These are phyloP conservation scores for Phytophthora pisi DNA, from an alignment of 352 stramenopile genomes.

Conservation along the genomic window DNA sequence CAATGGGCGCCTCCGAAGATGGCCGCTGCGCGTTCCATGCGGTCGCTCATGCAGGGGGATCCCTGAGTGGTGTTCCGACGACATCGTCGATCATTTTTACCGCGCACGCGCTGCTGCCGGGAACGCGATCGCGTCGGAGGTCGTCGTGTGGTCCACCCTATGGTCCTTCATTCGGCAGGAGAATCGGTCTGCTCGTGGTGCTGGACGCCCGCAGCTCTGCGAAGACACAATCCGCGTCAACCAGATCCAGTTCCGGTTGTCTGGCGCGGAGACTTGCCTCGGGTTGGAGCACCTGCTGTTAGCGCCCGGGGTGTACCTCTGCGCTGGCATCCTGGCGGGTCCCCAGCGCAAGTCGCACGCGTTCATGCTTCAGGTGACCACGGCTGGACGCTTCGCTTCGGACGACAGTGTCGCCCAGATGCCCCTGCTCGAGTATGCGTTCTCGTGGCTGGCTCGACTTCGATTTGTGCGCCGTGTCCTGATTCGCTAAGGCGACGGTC, in stretches of 20 bases:
- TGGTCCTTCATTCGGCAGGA: constrained; percentile 1
- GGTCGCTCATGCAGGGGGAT: neutral
- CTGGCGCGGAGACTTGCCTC: neutral
- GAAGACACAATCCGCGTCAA: neutral
- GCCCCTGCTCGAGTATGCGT: constrained; percentile 3
- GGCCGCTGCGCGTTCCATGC: constrained; percentile 4
- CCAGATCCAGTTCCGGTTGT: neutral
- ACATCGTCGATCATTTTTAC: neutral
- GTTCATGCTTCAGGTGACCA: constrained; percentile 15
- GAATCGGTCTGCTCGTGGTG: neutral
- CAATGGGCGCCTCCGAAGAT: neutral
- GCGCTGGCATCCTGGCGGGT: neutral
- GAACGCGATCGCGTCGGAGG: neutral
- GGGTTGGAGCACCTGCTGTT: constrained; percentile 1
- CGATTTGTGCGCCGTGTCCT: neutral
- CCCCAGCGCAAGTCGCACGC: constrained; percentile 10
- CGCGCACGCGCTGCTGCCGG: neutral
- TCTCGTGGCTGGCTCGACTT: neutral
- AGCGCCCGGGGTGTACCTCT: constrained; percentile 10
- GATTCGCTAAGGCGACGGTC: neutral
- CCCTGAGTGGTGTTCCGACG: neutral
- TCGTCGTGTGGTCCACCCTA: constrained; percentile 6
- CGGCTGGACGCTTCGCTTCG: constrained; percentile 2
- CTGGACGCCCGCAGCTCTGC: neutral
- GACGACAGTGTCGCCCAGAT: neutral